Conservation (phyloP, 306 rosid genomes). For the Dryas alaskensis region DNA sequence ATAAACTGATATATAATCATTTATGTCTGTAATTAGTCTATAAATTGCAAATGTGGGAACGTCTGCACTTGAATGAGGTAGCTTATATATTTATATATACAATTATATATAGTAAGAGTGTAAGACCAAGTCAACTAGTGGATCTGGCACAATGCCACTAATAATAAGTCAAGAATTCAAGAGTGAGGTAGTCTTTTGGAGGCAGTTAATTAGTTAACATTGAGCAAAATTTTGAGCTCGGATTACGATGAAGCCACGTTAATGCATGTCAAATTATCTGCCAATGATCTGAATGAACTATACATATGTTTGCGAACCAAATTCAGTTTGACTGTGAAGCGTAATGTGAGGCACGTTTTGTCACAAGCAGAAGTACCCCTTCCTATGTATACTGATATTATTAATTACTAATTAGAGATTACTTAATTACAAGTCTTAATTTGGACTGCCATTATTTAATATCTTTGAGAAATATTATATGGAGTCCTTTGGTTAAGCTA, state of each 20-base stretch:
- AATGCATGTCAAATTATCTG: background rate
- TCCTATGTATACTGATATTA: too few relatives aligned
- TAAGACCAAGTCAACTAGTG: background rate
- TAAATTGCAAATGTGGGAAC: too few relatives aligned
- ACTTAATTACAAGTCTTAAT: background rate
- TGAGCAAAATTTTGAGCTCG: background rate
- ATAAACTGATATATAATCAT: too few relatives aligned
- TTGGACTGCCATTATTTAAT: background rate
- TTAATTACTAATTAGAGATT: too few relatives aligned
- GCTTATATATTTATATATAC: too few relatives aligned
- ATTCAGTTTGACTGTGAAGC: background rate
- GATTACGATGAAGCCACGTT: background rate
- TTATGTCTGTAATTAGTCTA: too few relatives aligned
- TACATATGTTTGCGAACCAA: background rate
- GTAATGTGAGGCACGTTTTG: too few relatives aligned
- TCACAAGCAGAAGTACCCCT: too few relatives aligned
- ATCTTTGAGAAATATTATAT: background rate
- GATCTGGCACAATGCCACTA: too few relatives aligned
- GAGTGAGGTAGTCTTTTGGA: background rate
- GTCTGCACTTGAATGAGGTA: too few relatives aligned
- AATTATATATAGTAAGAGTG: background rate
- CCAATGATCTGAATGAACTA: background rate
- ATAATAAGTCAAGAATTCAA: background rate
- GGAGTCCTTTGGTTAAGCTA: too few relatives aligned
- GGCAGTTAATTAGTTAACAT: background rate